Evolutionary conservation across 768 basidiomycete species (phyloP), one percentile per base, ranked within the genome.

Genomic region (Phallus indusiatus): DNA sequence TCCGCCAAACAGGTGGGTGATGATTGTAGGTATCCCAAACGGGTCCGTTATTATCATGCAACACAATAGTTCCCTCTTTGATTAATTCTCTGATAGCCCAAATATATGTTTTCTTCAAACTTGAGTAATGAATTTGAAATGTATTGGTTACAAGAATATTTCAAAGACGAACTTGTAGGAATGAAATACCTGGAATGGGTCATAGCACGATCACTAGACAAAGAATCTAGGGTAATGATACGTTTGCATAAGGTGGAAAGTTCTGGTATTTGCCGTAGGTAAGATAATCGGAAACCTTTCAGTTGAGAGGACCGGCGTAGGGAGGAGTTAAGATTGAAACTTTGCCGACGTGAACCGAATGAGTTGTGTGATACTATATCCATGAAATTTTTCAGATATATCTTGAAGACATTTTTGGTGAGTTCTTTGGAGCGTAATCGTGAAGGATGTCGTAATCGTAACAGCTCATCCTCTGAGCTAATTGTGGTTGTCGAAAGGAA

Each of bases 321-420:
- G 17, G 16, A 4, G 18, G 18, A 35, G 2, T 52, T 22, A 20
- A 16, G 8, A 16, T 36, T 5, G 18, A 37, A 9, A 10, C 10
- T 18, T 18, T n/a, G 18, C 24, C 17, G 34, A 35, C 10, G 33
- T 14, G 46, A 14, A 18, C 18, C 2, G 18, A 12, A 14, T 33
- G 57, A 37, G 37, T 18, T 48, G 20, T 47, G 51, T 16, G 57
- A 59, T 14, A 59, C 22, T 11, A 36, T 74, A 64, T 87, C 82
- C 84, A 91, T 86, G 69, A 82, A 90, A 63, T 90, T 84, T 63
- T 87, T 88, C 61, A 91, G 63, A 64, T 91, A 89, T 42, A 88
- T 78, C 11, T 85, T 78, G 67, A 91, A 88, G 0, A 82, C 85
- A 61, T 85, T 85, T 2, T 74, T 78, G 1, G 81, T 90, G 24